These are phyloP conservation scores for Corinectria fuckeliana DNA, from an alignment of 2,329 filamentous ascomycete genomes.

Conservation along the genomic window DNA sequence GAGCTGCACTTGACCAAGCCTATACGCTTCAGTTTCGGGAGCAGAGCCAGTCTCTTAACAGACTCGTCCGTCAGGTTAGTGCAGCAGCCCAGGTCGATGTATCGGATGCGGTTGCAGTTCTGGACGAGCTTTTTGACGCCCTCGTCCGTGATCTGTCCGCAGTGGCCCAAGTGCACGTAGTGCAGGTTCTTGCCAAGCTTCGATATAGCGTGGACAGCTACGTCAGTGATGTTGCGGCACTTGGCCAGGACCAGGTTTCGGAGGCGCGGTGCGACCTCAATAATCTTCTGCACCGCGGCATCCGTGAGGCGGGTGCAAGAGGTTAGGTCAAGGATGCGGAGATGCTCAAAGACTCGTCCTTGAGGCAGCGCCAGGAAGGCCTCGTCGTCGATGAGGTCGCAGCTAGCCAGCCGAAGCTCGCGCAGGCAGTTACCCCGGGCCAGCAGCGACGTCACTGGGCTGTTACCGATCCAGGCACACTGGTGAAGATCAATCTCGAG, in stretches of 20 bases:
- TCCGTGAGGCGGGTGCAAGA: constrained; percentile 87
- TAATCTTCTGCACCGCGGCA: constrained; percentile 85
- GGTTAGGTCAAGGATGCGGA: constrained; percentile 92
- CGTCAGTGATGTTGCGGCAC: constrained; percentile 90
- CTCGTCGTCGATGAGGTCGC: constrained; percentile 82
- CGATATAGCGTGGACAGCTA: constrained; percentile 84
- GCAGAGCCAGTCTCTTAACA: constrained; percentile 79
- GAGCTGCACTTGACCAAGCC: constrained; percentile 91
- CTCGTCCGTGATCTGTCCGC: constrained; percentile 85
- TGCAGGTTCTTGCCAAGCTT: constrained; percentile 94
- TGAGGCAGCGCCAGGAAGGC: constrained; percentile 83
- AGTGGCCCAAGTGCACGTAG: constrained; percentile 95
- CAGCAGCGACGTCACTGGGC: constrained; percentile 82
- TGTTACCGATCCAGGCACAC: constrained; percentile 80
- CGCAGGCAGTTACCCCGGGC: constrained; percentile 82
- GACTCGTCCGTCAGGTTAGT: constrained; percentile 85
- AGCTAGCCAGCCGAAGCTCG: constrained; percentile 86
- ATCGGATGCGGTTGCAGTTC: constrained; percentile 89
- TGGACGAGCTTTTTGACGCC: constrained; percentile 86
- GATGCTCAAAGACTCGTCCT: constrained; percentile 77
- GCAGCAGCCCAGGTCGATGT: constrained; percentile 98
- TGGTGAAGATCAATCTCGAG: constrained; percentile 95
- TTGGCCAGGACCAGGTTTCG: constrained; percentile 95
- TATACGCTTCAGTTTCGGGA: constrained; percentile 94
- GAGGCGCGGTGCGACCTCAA: constrained; percentile 82